A percentile compares a stretch with the other conserved stretches of the same genome.
Conservation (phyloP, 2,329 filamentous ascomycete genomes). For the Xylaria arbuscula region DNA sequence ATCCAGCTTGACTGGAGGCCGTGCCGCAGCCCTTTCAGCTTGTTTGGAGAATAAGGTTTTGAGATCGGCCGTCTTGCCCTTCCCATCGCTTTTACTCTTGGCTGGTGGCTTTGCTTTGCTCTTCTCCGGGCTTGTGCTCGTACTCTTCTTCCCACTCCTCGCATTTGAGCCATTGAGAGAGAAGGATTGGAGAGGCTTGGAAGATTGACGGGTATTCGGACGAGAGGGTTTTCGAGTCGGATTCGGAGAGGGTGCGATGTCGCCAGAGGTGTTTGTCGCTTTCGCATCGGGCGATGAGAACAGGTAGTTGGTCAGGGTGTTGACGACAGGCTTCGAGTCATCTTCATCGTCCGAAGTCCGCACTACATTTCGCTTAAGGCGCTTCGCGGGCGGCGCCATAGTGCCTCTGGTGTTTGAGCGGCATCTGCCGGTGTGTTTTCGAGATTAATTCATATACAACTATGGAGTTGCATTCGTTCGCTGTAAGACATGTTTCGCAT, state of each 20-base stretch:
- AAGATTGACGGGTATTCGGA: conserved; percentile 36
- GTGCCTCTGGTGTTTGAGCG: conserved; percentile 35
- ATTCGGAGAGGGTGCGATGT: conserved; percentile 42
- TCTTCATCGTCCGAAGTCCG: conserved; percentile 63
- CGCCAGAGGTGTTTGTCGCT: conserved; percentile 48
- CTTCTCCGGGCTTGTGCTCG: conserved; percentile 62
- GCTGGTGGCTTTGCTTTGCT: conserved; percentile 46
- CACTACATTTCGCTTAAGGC: conserved; percentile 67
- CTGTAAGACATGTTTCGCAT: not conserved
- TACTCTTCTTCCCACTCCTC: conserved; percentile 50
- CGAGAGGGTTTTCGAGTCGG: conserved; percentile 45
- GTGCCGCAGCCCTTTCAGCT: conserved; percentile 60
- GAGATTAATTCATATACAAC: conserved; percentile 3
- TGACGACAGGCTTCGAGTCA: conserved; percentile 53
- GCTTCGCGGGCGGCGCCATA: conserved; percentile 70
- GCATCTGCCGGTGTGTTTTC: conserved; percentile 41
- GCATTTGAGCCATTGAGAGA: conserved; percentile 41
- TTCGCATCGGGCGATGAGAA: conserved; percentile 63
- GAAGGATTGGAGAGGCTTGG: conserved; percentile 45
- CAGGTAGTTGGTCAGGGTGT: conserved; percentile 65
- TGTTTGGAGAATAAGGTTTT: conserved; percentile 71
- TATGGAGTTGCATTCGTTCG: conserved; percentile 11
- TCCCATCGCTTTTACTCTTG: conserved; percentile 58
- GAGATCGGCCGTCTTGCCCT: conserved; percentile 66
- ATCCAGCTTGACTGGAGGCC: conserved; percentile 53